Conservation (phyloP, 2,329 filamentous ascomycete genomes). For the Colletotrichum spaethianum region DNA sequence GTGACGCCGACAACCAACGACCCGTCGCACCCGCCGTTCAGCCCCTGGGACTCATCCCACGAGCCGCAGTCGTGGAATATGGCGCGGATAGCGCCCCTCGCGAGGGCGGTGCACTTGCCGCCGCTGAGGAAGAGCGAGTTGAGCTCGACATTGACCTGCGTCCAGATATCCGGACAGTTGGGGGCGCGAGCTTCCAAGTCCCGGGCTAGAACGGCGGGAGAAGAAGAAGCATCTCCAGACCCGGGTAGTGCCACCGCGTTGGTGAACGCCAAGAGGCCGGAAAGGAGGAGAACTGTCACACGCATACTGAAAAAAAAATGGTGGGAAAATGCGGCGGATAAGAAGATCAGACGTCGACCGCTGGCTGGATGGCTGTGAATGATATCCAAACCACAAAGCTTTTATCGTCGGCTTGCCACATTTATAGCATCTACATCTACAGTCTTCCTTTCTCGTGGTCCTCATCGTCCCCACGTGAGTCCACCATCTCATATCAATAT, state of each 20-base stretch:
- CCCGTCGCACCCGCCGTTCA: slow-evolving; percentile 61
- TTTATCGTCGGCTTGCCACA: too few species aligned
- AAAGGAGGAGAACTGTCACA: neutral
- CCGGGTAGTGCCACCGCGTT: slow-evolving; percentile 3
- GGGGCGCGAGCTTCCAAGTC: neutral
- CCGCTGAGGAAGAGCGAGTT: slow-evolving; percentile 49
- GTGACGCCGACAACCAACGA: slow-evolving; percentile 55
- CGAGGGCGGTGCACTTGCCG: slow-evolving; percentile 55
- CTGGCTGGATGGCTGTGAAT: neutral
- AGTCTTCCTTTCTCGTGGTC: neutral
- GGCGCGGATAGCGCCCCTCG: slow-evolving; percentile 60
- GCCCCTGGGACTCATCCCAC: slow-evolving; percentile 53
- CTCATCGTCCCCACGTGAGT: too few species aligned
- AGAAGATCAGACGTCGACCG: neutral
- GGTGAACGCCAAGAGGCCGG: slow-evolving; percentile 9
- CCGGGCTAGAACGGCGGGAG: neutral
- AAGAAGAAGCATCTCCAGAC: neutral
- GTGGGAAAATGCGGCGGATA: neutral
- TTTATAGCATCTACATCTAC: neutral
- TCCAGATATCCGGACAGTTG: slow-evolving; percentile 50
- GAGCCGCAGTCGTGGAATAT: slow-evolving; percentile 63
- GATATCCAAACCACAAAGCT: neutral
- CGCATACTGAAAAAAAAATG: slow-evolving; percentile 3
- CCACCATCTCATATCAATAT: too few species aligned
- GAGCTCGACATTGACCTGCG: slow-evolving; percentile 55